A percentile compares a stretch with the other conserved stretches of the same genome.
These are phyloP conservation scores for Hymenoscyphus fraxineus DNA, from an alignment of 2,329 filamentous ascomycete genomes.

Conservation along the genomic window DNA sequence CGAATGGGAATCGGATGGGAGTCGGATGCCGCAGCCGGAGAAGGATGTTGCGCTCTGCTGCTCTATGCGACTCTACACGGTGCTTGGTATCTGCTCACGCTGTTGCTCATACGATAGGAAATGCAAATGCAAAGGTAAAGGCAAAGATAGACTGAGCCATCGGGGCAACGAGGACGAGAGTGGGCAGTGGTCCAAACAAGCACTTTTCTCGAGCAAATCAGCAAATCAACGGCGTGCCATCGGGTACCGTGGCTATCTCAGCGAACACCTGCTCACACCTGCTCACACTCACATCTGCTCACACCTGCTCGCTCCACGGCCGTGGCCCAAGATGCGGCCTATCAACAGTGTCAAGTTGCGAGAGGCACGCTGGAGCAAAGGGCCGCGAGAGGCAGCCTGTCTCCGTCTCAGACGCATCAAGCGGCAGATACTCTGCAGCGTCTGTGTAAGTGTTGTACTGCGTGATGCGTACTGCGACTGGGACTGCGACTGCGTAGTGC, in stretches of 20 bases:
- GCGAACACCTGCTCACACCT: neutral
- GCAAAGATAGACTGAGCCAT: neutral
- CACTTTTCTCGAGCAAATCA: neutral
- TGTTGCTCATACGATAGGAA: neutral
- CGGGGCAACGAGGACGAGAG: neutral
- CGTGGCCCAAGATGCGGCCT: conserved; percentile 5
- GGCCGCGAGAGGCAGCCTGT: neutral
- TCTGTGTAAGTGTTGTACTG: neutral
- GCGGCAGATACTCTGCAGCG: neutral
- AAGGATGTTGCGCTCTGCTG: too few species aligned
- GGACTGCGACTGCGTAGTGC: neutral
- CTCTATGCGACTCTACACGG: neutral
- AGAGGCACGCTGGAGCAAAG: neutral
- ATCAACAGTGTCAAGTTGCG: conserved; percentile 5
- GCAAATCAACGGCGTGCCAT: neutral
- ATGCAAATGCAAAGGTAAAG: neutral
- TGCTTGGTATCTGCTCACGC: neutral
- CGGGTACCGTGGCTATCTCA: neutral
- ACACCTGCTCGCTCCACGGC: neutral
- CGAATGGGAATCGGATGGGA: neutral
- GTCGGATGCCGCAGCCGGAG: too few species aligned
- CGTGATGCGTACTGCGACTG: neutral
- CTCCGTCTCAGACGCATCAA: neutral
- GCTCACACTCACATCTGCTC: too few species aligned
- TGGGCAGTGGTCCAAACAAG: neutral